Evolutionary conservation across 1,284 basidiomycete species (phyloP), one percentile per base, ranked within the genome.

Genomic region (Heimioporus punctisporus): DNA sequence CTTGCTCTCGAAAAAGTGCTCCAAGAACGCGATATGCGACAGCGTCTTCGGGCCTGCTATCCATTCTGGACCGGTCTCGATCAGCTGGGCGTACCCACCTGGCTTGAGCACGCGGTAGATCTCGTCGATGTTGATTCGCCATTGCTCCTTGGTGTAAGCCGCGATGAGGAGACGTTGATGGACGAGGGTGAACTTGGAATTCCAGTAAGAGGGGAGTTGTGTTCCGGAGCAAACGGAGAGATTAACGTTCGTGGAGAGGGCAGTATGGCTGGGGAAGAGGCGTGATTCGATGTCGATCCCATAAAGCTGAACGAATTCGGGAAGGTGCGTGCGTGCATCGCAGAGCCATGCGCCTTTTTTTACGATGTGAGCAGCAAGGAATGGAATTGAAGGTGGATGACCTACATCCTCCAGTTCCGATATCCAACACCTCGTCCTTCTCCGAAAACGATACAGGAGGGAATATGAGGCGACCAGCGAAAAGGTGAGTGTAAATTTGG

Each of bases 101-200:
- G 65, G 66, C 21, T 58, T 59, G 25, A 73, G 65, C 24, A 71
- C 64, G 11, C 72, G 66, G 31, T 50, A 64, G 3, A 72, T 61
- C 48, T 72, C 70, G 2, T 46, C 39, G 10, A 72, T 50, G 11
- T 49, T 56, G 0, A 51, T 50, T 4, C 31, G 42, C 73, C 72
- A 75, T 40, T 72, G 63, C 0, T 52, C 48, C 19, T 48, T 57
- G 3, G 60, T 64, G 46, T 74, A 64, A 0, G 63, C 69, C 9
- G 50, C 60, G 7, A 73, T 60, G 5, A 74, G 11, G 51, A 71
- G 56, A 6, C 65, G 65, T 40, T 70, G 66, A 47, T 69, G 61
- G 12, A 69, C 57, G 34, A 71, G 56, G 30, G 57, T 43, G 54
- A 70, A 70, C 37, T 58, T 56, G 37, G 56, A 53, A 9, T 53